A percentile compares a stretch with the other conserved stretches of the same genome.
Evolutionary conservation across 305 asterid genomes (phyloP).

Genomic region (Caryopteris hybrid): DNA sequence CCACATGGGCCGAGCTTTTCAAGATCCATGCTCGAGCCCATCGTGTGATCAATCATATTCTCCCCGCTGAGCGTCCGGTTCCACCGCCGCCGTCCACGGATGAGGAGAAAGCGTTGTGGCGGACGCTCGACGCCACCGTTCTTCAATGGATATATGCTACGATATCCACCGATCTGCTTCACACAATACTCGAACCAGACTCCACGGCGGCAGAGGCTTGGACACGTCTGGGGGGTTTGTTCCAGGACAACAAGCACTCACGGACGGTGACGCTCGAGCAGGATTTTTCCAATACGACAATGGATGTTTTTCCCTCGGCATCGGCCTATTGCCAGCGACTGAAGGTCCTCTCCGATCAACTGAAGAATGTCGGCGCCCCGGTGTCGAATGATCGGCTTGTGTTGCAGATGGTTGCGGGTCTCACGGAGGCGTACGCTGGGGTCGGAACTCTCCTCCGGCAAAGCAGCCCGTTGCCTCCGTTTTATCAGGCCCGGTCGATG

Average conservation of each 20-base stretch:
- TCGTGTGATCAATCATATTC: neutral
- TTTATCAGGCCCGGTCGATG: neutral
- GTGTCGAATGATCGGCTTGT: neutral
- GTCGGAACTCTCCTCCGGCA: neutral
- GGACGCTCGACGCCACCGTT: neutral
- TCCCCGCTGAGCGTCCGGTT: neutral
- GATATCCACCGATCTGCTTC: neutral
- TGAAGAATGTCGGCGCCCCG: too few relatives aligned
- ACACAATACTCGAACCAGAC: constrained; percentile 1
- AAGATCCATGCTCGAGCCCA: neutral
- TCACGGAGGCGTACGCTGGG: neutral
- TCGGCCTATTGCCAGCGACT: neutral
- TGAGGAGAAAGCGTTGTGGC: neutral
- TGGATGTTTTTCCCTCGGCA: neutral
- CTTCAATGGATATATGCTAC: neutral
- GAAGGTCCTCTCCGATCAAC: neutral
- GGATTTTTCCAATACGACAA: neutral
- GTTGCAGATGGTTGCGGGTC: neutral
- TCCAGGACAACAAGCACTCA: constrained; percentile 4
- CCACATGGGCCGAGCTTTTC: too few relatives aligned
- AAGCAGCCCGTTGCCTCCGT: neutral
- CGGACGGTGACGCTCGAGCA: constrained; percentile 5
- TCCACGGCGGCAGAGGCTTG: constrained; percentile 14
- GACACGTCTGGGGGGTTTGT: neutral
- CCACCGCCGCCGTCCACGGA: neutral